Base-by-base conservation (phyloP, 768 basidiomycete species). In the Pholiota microspora region DNA sequence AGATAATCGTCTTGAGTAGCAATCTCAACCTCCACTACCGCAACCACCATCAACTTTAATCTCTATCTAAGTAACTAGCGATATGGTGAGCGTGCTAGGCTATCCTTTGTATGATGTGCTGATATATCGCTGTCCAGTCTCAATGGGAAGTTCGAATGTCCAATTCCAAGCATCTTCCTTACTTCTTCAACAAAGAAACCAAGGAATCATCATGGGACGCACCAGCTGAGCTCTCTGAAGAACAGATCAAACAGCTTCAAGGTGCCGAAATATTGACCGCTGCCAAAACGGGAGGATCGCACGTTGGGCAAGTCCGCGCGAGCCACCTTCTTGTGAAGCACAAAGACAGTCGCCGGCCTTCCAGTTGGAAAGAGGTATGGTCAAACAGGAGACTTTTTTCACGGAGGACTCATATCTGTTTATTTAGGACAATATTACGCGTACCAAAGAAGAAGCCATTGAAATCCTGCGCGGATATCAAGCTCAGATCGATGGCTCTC, bases 301-400 rank as follows among this genome's bases (percentile, higher is more conserved):
- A 65, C 25, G 64, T 75, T 15, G 77, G 73, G 16, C 79, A 89
- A 70, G 92, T 97, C 34, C 83, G 93, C 47, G 96, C 94, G n/a
- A 94, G 92, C 65, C 97, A 99, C 75, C 76, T 99, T 57, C 73
- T 99, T 54, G 87, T 98, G 58, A 99, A 99, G 74, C 95, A 98
- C 72, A 77, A 74, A 47, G 88, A 78, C 4, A 92, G 90, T 67
- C 74, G 90, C 56, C 77, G 89, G 24, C 85, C 90, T 29, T 82
- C 88, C 36, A 92, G 89, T 68, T 91, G 90, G 89, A 89, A 89
- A 69, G 88, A 90, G 77, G 90, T 87, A 62, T 53, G 83, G 69
- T 25, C 31, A 34, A 44, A 40, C n/a, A n/a, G n/a, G n/a, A 51
- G 15, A 2, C 21, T 7, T 2, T 13, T 38, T 55, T 45, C 9